These are phyloP conservation scores for Globisporangium abappressorium DNA, from an alignment of 352 stramenopile genomes.

Conservation along the genomic window DNA sequence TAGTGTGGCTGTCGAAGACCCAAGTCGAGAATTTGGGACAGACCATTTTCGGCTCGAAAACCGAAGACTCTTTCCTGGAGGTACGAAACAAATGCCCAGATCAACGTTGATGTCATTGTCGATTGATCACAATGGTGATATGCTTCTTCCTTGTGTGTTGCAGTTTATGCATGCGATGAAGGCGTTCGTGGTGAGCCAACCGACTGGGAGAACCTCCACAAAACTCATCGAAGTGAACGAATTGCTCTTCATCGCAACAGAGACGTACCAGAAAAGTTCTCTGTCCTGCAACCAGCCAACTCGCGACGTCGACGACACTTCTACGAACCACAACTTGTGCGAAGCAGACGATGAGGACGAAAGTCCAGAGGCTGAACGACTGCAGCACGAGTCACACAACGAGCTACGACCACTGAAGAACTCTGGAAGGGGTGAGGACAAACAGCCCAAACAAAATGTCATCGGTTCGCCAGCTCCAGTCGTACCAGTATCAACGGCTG, in stretches of 20 bases:
- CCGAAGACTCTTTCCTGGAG: conserved; percentile 43
- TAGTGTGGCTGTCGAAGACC: conserved; percentile 46
- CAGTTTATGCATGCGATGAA: conserved; percentile 52
- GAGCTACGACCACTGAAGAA: not conserved
- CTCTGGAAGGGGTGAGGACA: not conserved
- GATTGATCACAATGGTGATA: not conserved
- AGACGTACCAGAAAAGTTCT: conserved; percentile 41
- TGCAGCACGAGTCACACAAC: not conserved
- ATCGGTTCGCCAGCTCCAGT: conserved; percentile 17
- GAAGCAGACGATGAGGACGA: not conserved
- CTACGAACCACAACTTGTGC: not conserved
- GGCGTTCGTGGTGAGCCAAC: conserved; percentile 30
- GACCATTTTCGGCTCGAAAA: conserved; percentile 45
- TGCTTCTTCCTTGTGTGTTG: not conserved
- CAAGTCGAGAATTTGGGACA: conserved; percentile 44
- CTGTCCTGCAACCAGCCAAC: not conserved
- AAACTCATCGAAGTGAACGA: conserved; percentile 42
- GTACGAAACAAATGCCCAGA: conserved; percentile 17
- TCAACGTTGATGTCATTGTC: not conserved
- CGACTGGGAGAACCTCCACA: conserved; percentile 12
- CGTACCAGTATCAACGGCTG: conserved; percentile 8
- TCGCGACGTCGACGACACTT: not conserved
- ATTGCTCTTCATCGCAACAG: conserved; percentile 41
- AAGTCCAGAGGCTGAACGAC: not conserved
- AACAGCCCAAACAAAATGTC: not conserved